Evolutionary conservation across 2,329 filamentous ascomycete genomes (phyloP).

Genomic region (Arthrobotrys iridis): DNA sequence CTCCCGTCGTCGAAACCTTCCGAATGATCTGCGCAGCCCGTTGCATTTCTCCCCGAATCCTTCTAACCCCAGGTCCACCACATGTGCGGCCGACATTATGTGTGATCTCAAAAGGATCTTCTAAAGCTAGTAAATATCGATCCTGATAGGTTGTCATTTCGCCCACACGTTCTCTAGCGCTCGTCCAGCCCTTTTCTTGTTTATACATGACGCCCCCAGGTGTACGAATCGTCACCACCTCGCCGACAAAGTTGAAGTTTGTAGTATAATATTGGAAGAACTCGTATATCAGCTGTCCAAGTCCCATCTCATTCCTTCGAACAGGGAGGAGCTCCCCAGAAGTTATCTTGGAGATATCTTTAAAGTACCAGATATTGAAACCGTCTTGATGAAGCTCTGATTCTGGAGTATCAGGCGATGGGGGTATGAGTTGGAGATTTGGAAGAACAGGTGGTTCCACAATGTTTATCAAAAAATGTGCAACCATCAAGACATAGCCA

Average conservation of each 20-base stretch:
- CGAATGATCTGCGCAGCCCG: constrained; percentile 57
- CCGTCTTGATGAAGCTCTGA: constrained; percentile 66
- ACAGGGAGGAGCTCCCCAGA: constrained; percentile 41
- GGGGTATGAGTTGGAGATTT: constrained; percentile 75
- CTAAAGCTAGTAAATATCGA: constrained; percentile 84
- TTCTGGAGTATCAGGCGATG: constrained; percentile 48
- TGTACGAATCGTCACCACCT: constrained; percentile 81
- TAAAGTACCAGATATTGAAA: constrained; percentile 78
- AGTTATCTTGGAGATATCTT: constrained; percentile 73
- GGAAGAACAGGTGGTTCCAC: constrained; percentile 82
- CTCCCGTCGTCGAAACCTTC: constrained; percentile 25
- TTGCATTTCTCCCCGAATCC: constrained; percentile 57
- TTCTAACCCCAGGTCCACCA: constrained; percentile 55
- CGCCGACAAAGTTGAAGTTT: constrained; percentile 80
- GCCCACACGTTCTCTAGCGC: constrained; percentile 71
- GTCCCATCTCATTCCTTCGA: constrained; percentile 71
- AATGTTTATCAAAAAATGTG: constrained; percentile 89
- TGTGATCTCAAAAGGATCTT: constrained; percentile 87
- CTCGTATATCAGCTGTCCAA: constrained; percentile 77
- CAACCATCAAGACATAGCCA: constrained; percentile 89
- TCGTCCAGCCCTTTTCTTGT: constrained; percentile 83
- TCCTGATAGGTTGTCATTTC: constrained; percentile 57
- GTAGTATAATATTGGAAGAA: constrained; percentile 91
- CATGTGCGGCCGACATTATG: constrained; percentile 85
- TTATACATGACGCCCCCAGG: constrained; percentile 77